A percentile compares a stretch with the other conserved stretches of the same genome.
These are phyloP conservation scores for Telfairia occidentalis DNA, from an alignment of 331 rosid species.

Conservation along the genomic window DNA sequence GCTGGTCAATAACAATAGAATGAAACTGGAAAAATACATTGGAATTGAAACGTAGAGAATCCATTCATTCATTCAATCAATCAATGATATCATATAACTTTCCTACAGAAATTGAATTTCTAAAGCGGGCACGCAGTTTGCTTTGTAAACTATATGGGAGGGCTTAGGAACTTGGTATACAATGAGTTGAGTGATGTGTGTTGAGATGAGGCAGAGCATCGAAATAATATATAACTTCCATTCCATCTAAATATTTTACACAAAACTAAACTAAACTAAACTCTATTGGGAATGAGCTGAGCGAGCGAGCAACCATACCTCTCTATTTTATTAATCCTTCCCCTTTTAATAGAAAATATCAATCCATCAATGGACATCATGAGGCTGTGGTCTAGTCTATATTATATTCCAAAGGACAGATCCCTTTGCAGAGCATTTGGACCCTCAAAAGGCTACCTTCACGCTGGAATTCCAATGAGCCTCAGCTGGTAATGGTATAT, in stretches of 20 bases:
- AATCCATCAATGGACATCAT: not conserved
- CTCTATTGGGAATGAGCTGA: not conserved
- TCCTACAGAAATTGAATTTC: not conserved
- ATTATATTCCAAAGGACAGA: not conserved
- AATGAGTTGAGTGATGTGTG: not conserved
- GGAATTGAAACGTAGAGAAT: not conserved
- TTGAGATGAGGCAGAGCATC: not conserved
- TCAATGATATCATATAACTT: not conserved
- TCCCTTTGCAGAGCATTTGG: not conserved
- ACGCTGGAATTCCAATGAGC: not conserved
- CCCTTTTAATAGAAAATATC: not conserved
- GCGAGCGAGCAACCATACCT: not conserved
- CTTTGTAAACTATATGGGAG: not conserved
- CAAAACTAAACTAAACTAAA: constrained; percentile 1
- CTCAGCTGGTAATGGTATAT: not conserved
- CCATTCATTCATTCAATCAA: not conserved
- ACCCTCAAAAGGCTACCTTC: not conserved
- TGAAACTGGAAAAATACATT: not conserved
- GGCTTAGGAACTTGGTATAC: not conserved
- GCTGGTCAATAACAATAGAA: not conserved
- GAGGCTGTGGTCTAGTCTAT: not conserved
- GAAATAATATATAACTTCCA: not conserved
- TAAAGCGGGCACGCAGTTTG: not conserved
- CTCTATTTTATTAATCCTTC: not conserved
- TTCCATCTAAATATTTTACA: not conserved